Conservation (phyloP, 805 yeast genomes). For the Starmerella apis region DNA sequence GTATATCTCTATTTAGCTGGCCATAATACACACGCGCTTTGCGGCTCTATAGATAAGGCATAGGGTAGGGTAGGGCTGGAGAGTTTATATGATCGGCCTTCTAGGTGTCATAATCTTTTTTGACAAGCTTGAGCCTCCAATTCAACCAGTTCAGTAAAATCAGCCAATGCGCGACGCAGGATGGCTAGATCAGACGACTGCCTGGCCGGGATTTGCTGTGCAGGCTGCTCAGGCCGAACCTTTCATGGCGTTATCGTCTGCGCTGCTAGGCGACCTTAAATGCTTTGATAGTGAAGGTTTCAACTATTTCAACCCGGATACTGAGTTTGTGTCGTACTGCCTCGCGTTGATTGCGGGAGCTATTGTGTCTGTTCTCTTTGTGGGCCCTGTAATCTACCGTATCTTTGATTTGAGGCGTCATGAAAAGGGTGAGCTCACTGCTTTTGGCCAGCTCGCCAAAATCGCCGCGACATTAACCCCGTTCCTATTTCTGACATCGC, state of each 20-base stretch:
- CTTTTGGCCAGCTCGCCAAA: slow-evolving; percentile 20
- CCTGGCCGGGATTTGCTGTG: neutral
- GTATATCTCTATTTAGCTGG: no score
- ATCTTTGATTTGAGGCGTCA: slow-evolving; percentile 15
- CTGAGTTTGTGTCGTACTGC: slow-evolving; percentile 24
- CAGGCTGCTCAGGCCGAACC: slow-evolving; percentile 3
- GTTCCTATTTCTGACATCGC: slow-evolving; percentile 12
- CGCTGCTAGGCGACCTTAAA: slow-evolving; percentile 10
- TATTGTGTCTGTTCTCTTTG: slow-evolving; percentile 8
- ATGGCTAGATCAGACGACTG: neutral
- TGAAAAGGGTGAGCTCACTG: slow-evolving; percentile 16
- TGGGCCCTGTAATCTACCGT: slow-evolving; percentile 17
- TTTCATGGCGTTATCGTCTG: slow-evolving; percentile 4
- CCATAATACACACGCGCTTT: neutral
- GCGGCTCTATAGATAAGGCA: neutral
- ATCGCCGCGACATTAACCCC: slow-evolving; percentile 18
- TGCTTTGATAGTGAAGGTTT: slow-evolving; percentile 15
- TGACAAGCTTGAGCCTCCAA: neutral
- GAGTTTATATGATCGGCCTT: neutral
- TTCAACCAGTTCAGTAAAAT: neutral
- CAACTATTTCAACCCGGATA: slow-evolving; percentile 20
- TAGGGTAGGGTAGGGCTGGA: neutral
- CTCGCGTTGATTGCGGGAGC: slow-evolving; percentile 18
- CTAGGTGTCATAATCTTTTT: neutral
- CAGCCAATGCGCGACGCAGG: neutral